Evolutionary conservation across 495 filamentous ascomycete species (phyloP).

Genomic region (Lichenothelia convexa): DNA sequence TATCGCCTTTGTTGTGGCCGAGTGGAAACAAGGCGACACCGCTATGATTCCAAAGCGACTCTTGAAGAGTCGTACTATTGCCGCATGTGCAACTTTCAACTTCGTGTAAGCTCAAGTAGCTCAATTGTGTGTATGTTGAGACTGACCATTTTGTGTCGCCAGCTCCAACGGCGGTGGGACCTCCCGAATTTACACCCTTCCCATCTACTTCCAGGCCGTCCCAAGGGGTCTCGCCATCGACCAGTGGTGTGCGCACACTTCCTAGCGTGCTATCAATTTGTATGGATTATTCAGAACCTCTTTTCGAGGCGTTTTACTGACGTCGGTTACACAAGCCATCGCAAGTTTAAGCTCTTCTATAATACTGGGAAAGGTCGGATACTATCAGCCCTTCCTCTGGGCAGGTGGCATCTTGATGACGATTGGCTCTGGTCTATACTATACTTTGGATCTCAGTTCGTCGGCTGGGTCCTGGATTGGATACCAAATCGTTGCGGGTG

Average conservation of each 20-base stretch:
- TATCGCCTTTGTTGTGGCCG: constrained; percentile 5
- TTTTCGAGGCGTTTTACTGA: constrained; percentile 5
- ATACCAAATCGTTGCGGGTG: constrained; percentile 3
- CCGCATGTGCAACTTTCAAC: constrained; percentile 9
- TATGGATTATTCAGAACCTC: neutral
- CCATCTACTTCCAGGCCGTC: constrained; percentile 19
- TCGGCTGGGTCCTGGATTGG: constrained; percentile 2
- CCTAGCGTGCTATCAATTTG: constrained; percentile 11
- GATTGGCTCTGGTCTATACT: constrained; percentile 8
- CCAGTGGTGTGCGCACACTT: constrained; percentile 12
- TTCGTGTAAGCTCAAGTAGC: constrained; percentile 1
- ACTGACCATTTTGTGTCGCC: neutral
- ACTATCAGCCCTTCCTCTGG: constrained; percentile 6
- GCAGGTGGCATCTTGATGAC: constrained; percentile 7
- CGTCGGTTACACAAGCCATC: constrained; percentile 17
- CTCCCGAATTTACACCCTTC: constrained; percentile 13
- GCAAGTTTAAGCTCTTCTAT: constrained; percentile 12
- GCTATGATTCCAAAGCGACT: constrained; percentile 11
- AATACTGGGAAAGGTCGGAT: constrained; percentile 11
- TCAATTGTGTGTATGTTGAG: neutral
- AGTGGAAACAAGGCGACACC: constrained; percentile 7
- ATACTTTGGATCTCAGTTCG: constrained; percentile 8
- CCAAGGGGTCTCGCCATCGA: constrained; percentile 4
- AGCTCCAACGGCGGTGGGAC: too few species aligned
- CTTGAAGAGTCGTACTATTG: constrained; percentile 5